These are phyloP conservation scores for Solanum appendiculatum DNA, from an alignment of 257 asterid species.

Conservation along the genomic window DNA sequence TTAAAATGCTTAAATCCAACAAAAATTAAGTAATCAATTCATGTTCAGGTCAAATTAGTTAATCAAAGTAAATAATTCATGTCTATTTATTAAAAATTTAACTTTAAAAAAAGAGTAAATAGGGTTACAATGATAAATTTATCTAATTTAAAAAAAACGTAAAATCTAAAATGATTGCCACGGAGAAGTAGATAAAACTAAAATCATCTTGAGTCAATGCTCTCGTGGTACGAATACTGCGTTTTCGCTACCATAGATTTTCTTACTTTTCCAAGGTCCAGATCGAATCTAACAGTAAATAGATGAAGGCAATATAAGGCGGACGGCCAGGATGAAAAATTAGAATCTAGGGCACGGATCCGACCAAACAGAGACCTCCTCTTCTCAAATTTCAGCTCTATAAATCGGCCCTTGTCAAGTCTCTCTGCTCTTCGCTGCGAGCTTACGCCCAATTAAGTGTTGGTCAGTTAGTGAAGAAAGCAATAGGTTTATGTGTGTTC, in stretches of 20 bases:
- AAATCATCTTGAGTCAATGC: neutral
- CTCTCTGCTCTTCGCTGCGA: neutral
- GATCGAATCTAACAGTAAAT: slow-evolving; percentile 4
- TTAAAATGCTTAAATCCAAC: no score
- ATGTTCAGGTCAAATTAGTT: no score
- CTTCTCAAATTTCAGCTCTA: slow-evolving; percentile 4
- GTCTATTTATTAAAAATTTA: no score
- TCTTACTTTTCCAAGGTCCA: neutral
- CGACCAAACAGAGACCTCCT: neutral
- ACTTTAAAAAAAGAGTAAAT: no score
- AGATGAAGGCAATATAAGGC: neutral
- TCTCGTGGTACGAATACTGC: neutral
- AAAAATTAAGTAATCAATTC: no score
- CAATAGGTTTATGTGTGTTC: neutral
- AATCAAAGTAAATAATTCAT: no score
- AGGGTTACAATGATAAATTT: no score
- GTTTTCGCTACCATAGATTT: neutral
- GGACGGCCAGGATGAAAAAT: slow-evolving; percentile 8
- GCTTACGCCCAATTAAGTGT: neutral
- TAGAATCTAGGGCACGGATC: slow-evolving; percentile 21
- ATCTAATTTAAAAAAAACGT: no score
- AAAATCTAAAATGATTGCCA: no score
- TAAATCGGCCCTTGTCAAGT: neutral
- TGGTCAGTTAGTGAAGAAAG: neutral
- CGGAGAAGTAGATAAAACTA: no score